phyloP scores from a whole-genome alignment of 257 asterid genomes.

The Ajuga chamaepitys region DNA sequence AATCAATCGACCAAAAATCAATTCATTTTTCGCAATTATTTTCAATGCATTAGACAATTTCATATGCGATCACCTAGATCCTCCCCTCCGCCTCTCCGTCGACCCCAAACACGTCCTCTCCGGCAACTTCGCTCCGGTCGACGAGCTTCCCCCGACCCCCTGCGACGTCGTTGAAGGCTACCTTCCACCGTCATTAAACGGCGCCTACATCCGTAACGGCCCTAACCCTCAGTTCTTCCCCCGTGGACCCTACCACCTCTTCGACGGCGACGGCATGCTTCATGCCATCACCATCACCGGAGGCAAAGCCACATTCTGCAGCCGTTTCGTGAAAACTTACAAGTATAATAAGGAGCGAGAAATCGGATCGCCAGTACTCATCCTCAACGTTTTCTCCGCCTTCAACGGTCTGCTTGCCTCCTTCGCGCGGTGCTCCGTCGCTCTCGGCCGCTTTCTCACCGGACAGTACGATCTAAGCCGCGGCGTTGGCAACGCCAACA shows the following conservation, averaged over 20 bases:
- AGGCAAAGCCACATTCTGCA: conserved; percentile 1
- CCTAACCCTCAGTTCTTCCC: conserved; percentile 54
- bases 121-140: conserved; percentile 32
- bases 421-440: background rate
- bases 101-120: conserved; percentile 31
- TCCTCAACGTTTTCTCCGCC: background rate
- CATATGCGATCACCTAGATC: conserved; percentile 3
- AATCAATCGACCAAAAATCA: background rate
- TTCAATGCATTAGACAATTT: conserved; percentile 17
- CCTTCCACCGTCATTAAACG: conserved; percentile 40
- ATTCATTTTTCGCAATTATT: background rate
- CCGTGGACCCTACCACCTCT: conserved; percentile 29
- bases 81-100: conserved; percentile 8
- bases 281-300: background rate
- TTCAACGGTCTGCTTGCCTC: background rate
- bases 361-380: background rate
- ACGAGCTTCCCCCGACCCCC: conserved; percentile 42
- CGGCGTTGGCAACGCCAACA: background rate
- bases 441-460: background rate
- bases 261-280: conserved; percentile 31
- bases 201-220: conserved; percentile 50
- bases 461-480: background rate
- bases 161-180: conserved; percentile 38
- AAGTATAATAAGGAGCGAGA: background rate
- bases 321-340: background rate